phyloP scores from a whole-genome alignment of 768 basidiomycete genomes.

The Podaxis rugospora region DNA sequence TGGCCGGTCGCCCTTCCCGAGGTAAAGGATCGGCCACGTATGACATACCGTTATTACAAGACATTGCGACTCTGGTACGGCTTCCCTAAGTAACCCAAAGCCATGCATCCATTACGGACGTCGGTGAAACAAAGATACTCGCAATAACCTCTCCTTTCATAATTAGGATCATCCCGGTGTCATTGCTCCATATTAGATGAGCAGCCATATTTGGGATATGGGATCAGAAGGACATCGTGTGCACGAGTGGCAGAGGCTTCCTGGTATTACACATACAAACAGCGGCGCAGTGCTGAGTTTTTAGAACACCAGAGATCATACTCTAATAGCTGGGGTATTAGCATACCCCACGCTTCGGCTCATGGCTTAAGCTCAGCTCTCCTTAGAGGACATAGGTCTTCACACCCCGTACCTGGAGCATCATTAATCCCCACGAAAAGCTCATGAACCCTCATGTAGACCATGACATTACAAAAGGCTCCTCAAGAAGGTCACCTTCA shows the following conservation, averaged over 20 bases:
- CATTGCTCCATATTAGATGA: background rate
- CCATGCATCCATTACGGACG: background rate
- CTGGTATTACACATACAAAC: background rate
- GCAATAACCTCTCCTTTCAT: background rate
- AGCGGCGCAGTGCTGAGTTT: background rate
- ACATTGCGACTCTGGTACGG: background rate
- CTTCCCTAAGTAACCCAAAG: background rate
- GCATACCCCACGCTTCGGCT: background rate
- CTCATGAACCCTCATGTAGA: background rate
- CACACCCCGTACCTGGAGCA: background rate
- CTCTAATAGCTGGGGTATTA: background rate
- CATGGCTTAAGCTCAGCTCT: background rate
- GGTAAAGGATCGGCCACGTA: background rate
- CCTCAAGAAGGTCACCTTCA: background rate
- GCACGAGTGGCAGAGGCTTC: background rate
- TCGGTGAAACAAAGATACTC: background rate
- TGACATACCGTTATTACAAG: background rate
- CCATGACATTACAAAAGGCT: background rate
- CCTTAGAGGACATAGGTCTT: background rate
- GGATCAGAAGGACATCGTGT: background rate
- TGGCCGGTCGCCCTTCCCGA: background rate
- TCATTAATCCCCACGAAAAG: background rate
- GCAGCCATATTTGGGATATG: background rate
- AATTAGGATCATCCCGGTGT: background rate
- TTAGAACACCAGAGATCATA: background rate